These are phyloP conservation scores for Dichomitus squalens DNA, from an alignment of 1,284 basidiomycete species.

Conservation along the genomic window DNA sequence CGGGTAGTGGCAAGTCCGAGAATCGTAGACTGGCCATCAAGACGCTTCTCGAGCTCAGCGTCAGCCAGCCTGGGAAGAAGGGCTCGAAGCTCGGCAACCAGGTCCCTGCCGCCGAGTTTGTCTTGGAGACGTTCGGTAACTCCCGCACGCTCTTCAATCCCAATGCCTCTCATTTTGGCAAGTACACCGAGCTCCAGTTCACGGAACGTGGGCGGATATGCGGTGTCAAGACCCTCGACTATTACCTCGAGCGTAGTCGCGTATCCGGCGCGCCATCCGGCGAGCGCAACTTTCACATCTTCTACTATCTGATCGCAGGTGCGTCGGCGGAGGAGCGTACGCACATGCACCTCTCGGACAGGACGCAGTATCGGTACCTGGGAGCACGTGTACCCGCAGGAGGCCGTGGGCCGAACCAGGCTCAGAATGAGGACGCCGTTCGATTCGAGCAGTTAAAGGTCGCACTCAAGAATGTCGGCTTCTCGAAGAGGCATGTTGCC, in stretches of 20 bases:
- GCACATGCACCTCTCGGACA: conserved; percentile 83
- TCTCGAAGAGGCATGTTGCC: conserved; percentile 92
- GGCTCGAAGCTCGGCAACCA: conserved; percentile 85
- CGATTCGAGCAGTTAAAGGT: conserved; percentile 92
- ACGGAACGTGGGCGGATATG: conserved; percentile 85
- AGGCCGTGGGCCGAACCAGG: conserved; percentile 34
- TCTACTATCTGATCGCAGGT: conserved; percentile 94
- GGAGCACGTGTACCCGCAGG: conserved; percentile 58
- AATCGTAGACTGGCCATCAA: conserved; percentile 89
- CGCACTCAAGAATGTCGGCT: conserved; percentile 90
- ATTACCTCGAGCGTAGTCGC: conserved; percentile 91
- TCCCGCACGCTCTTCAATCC: conserved; percentile 89
- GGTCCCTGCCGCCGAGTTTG: conserved; percentile 92
- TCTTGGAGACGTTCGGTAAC: conserved; percentile 92
- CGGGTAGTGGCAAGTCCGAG: conserved; percentile 93
- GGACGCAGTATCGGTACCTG: conserved; percentile 82
- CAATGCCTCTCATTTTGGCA: conserved; percentile 90
- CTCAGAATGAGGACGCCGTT: conserved; percentile 71
- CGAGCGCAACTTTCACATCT: conserved; percentile 96
- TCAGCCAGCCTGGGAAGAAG: conserved; percentile 91
- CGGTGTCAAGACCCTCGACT: conserved; percentile 95
- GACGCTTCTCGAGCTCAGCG: conserved; percentile 85
- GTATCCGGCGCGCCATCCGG: conserved; percentile 82
- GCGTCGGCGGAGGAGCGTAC: conserved; percentile 86
- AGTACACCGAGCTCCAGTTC: conserved; percentile 95